Conservation (phyloP, 495 filamentous ascomycete species). For the Aspergillus avenaceus region DNA sequence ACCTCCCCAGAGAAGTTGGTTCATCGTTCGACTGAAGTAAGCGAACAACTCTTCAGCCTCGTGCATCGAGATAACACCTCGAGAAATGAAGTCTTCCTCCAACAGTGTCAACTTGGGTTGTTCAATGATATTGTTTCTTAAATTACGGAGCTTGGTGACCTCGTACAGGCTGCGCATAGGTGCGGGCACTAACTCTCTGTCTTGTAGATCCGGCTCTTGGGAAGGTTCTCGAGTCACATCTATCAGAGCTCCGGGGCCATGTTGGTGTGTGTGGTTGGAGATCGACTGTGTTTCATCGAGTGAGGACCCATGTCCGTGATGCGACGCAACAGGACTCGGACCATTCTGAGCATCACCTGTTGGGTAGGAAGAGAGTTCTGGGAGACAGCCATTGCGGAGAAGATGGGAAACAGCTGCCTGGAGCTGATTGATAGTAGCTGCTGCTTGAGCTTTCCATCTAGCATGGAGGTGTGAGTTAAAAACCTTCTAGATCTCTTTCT, state of each 20-base stretch:
- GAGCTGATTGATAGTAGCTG: constrained; percentile 37
- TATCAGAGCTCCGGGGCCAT: constrained; percentile 31
- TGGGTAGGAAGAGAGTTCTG: constrained; percentile 37
- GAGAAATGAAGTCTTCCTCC: constrained; percentile 50
- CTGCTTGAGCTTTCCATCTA: constrained; percentile 45
- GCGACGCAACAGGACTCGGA: constrained; percentile 29
- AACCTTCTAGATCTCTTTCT: not conserved
- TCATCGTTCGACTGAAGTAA: constrained; percentile 50
- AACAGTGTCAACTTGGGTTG: constrained; percentile 43
- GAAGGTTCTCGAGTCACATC: constrained; percentile 49
- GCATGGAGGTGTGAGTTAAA: constrained; percentile 7
- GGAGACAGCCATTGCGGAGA: constrained; percentile 35
- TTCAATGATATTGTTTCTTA: constrained; percentile 43
- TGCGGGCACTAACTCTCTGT: constrained; percentile 46
- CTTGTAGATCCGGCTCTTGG: constrained; percentile 46
- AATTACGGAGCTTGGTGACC: constrained; percentile 53
- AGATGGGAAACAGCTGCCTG: constrained; percentile 43
- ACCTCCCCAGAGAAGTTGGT: constrained; percentile 53
- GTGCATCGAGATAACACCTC: constrained; percentile 43
- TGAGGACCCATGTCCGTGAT: constrained; percentile 23
- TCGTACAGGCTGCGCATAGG: constrained; percentile 60
- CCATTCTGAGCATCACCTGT: constrained; percentile 27
- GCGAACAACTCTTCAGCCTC: constrained; percentile 50
- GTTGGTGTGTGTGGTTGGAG: constrained; percentile 21
- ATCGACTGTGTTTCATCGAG: constrained; percentile 23